Percentiles rank a stretch among this genome's conserved stretches.
Evolutionary conservation across 2,329 filamentous ascomycete species (phyloP).

Genomic region (Chaetoscypha palmicola): DNA sequence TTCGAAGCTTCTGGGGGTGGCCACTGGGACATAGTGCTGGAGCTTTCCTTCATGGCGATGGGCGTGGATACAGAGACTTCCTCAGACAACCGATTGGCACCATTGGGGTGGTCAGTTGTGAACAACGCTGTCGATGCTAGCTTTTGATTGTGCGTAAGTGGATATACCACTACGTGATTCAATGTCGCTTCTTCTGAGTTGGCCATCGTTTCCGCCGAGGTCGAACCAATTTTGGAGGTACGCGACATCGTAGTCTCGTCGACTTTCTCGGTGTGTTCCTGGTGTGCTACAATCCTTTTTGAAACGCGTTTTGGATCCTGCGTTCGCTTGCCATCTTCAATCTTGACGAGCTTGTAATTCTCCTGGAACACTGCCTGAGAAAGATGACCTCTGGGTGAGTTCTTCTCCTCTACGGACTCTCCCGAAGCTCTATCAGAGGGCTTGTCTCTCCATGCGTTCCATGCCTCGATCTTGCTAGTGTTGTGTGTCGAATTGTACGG

Average conservation of each 20-base stretch:
- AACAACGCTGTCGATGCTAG: not conserved
- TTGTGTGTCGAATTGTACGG: not conserved
- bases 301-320: not conserved
- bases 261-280: not conserved
- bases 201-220: too few relatives aligned
- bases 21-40: not conserved
- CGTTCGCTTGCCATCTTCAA: not conserved
- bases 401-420: too few relatives aligned
- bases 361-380: not conserved
- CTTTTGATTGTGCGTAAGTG: not conserved
- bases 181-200: too few relatives aligned
- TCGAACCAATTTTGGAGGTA: too few relatives aligned
- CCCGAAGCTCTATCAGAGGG: too few relatives aligned
- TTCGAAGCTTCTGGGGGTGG: not conserved
- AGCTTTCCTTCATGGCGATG: not conserved
- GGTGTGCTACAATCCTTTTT: not conserved
- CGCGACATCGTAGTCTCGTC: not conserved
- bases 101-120: not conserved
- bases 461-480: too few relatives aligned
- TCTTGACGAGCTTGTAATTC: not conserved
- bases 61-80: not conserved
- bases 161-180: too few relatives aligned
- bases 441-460: too few relatives aligned
- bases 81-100: not conserved
- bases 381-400: not conserved